phyloP scores from a whole-genome alignment of 768 basidiomycete genomes.

The Sarcodon sp. region DNA sequence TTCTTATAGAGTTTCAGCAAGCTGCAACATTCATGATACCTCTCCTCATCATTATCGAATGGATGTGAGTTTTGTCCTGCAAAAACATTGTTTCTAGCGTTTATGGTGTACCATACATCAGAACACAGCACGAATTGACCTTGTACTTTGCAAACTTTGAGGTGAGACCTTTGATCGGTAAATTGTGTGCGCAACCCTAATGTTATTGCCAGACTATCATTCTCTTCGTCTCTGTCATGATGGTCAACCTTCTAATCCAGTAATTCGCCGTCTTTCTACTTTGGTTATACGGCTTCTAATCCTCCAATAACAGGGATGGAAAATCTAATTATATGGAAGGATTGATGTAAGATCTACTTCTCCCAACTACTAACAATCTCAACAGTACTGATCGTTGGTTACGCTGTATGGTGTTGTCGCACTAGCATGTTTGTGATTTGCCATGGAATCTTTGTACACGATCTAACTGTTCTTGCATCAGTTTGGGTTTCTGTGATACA shows the following conservation, averaged over 20 bases:
- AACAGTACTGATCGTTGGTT: slow-evolving; percentile 10
- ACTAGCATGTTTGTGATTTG: slow-evolving; percentile 40
- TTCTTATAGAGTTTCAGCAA: slow-evolving; percentile 34
- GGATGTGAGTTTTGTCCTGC: slow-evolving; percentile 27
- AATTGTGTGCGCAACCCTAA: too few species aligned
- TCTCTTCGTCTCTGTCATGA: slow-evolving; percentile 78
- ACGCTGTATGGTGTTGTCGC: slow-evolving; percentile 73
- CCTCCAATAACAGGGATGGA: slow-evolving; percentile 34
- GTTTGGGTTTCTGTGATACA: too few species aligned
- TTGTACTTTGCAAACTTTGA: slow-evolving; percentile 83
- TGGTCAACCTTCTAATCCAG: slow-evolving; percentile 75
- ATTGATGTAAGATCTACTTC: slow-evolving; percentile 32
- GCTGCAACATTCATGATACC: slow-evolving; percentile 82
- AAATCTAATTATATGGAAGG: slow-evolving; percentile 93
- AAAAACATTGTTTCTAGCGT: too few species aligned
- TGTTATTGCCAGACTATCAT: slow-evolving; percentile 40
- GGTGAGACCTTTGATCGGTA: too few species aligned
- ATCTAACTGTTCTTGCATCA: too few species aligned
- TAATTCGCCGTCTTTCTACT: too few species aligned
- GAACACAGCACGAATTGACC: slow-evolving; percentile 53
- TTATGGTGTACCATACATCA: too few species aligned
- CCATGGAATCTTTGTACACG: too few species aligned
- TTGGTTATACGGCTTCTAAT: too few species aligned
- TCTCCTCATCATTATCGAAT: slow-evolving; percentile 77
- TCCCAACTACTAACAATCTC: too few species aligned